Conservation (phyloP, 1,139 yeast species). For the Scheffersomyces segobiensis region DNA sequence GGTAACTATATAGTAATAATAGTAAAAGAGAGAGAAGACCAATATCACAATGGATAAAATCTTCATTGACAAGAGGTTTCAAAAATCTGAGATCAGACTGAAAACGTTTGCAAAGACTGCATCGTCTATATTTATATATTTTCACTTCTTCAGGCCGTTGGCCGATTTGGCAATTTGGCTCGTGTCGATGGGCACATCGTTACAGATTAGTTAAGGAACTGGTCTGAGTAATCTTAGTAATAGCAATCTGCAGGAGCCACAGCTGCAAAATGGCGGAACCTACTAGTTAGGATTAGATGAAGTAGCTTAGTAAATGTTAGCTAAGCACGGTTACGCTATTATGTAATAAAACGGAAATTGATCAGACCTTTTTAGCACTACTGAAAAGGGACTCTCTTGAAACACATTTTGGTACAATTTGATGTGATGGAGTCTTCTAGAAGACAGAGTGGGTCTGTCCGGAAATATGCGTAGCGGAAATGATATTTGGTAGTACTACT, state of each 20-base stretch:
- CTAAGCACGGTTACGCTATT: neutral
- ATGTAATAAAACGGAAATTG: neutral
- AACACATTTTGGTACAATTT: no score
- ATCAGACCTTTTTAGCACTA: neutral
- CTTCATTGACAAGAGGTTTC: neutral
- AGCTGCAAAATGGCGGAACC: neutral
- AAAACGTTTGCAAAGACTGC: neutral
- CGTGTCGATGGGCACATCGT: neutral
- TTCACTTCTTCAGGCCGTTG: neutral
- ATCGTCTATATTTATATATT: no score
- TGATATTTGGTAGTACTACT: no score
- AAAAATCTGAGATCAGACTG: neutral
- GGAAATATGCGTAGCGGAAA: neutral
- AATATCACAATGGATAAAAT: neutral
- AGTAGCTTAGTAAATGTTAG: neutral
- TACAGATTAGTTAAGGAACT: neutral
- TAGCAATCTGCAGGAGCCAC: neutral
- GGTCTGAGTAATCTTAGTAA: neutral
- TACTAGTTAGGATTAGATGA: neutral
- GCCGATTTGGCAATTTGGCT: neutral
- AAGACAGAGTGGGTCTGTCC: neutral
- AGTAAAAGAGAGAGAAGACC: neutral
- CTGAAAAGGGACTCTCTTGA: no score
- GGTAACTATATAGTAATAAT: neutral
- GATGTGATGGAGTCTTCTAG: neutral